Conservation (phyloP, 2,329 filamentous ascomycete genomes). For the Bipolaris bicolor region DNA sequence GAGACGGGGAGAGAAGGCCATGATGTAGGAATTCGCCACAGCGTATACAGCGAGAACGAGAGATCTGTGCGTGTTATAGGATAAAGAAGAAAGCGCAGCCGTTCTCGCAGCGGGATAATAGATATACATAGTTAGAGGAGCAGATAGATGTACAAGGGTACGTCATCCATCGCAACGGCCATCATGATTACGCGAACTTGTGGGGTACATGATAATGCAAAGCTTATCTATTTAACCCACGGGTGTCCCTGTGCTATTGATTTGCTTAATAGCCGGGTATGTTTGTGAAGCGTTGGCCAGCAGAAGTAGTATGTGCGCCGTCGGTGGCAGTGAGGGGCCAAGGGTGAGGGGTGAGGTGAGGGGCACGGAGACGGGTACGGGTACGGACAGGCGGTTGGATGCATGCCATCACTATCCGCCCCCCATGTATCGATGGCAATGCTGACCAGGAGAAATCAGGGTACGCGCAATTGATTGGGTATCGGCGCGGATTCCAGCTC, state of each 20-base stretch:
- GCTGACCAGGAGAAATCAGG: conserved; percentile 2
- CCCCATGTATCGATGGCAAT: neutral
- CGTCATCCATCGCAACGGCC: conserved; percentile 17
- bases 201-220: neutral
- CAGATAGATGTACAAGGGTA: conserved; percentile 16
- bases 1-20: conserved; percentile 37
- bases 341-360: conserved; percentile 1
- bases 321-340: neutral
- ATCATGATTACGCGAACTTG: neutral
- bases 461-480: conserved; percentile 5
- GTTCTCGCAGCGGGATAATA: conserved; percentile 19
- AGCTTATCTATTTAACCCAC: neutral
- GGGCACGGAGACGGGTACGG: neutral
- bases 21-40: conserved; percentile 18
- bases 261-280: neutral
- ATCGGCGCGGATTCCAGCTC: conserved; percentile 10
- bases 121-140: conserved; percentile 18
- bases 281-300: neutral
- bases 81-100: conserved; percentile 26
- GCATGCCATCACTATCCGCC: neutral
- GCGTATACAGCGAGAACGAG: conserved; percentile 21
- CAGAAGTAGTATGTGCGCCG: neutral
- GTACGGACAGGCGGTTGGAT: neutral
- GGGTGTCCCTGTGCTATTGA: neutral
- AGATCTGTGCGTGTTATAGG: conserved; percentile 17